Base-by-base conservation (phyloP, 1,284 basidiomycete genomes). In the Fistulina hepatica region DNA sequence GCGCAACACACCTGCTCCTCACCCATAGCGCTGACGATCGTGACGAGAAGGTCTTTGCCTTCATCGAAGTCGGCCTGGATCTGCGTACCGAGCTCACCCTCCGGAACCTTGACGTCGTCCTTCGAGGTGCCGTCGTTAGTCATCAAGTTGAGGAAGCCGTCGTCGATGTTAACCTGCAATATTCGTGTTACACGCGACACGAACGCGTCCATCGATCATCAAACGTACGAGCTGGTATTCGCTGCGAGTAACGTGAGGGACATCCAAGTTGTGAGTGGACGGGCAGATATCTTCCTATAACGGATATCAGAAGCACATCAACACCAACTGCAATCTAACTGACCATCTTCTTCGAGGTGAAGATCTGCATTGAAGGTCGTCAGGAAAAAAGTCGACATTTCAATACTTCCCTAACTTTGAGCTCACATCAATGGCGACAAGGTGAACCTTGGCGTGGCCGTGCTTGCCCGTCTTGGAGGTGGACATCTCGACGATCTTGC, bases 401-500 rank as follows among this genome's bases (percentile, higher is more conserved):
- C n/a, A n/a, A n/a, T n/a, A n/a, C n/a, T n/a, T n/a, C n/a, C n/a
- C n/a, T n/a, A n/a, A n/a, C n/a, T n/a, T n/a, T n/a, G n/a, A n/a
- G 73, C 86, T 53, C 58, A 93, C 93, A 71, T 98, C 95, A 60
- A 85, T 85, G 60, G 81, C 95, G 56, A 97, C 79, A 52, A 98
- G 76, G 70, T 98, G 91, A 60, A 97, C 94, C 72, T 98, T 98
- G 65, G 95, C 94, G 74, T 98, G 95, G 58, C 94, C 94, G 75
- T 97, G 94, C 80, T 92, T 92, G 51, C 91, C 92, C 39, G 91
- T 95, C 79, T 98, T 98, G 61, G 94, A 98, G 69, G 95, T 98
- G 49, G 93, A 97, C 94, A 98, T 98, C 57, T 92, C 91, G 54
- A 93, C 81, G 65, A 95, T 94, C 76, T 97, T 97, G 89, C 94